Percentiles rank a stretch among this genome's conserved stretches.
Conservation (phyloP, 345 rosid genomes). For the Rhodomyrtus tomentosa region DNA sequence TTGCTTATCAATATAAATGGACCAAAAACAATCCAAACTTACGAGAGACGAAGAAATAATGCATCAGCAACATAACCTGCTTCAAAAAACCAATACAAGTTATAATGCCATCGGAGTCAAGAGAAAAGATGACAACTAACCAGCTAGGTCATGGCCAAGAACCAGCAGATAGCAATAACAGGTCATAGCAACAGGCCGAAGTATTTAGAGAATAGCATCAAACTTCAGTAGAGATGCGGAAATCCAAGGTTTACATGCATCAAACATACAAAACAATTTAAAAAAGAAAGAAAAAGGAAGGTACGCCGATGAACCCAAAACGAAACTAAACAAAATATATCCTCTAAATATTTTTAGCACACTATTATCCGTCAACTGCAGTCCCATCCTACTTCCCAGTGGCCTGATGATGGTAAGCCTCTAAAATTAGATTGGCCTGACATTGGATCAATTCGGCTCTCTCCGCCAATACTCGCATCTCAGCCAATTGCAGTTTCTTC, state of each 20-base stretch:
- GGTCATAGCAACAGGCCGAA: background rate
- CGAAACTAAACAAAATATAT: background rate
- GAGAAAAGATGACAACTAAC: background rate
- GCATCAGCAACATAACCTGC: background rate
- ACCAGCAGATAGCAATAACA: background rate
- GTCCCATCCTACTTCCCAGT: background rate
- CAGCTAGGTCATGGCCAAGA: background rate
- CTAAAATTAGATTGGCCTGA: background rate
- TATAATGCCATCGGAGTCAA: background rate
- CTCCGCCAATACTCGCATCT: constrained; percentile 1
- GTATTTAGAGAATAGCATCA: background rate
- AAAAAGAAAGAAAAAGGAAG: background rate
- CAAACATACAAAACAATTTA: background rate
- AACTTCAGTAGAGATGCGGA: background rate
- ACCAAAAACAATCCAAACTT: background rate
- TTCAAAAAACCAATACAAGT: background rate
- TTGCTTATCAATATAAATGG: background rate
- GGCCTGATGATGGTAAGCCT: background rate
- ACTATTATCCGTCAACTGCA: background rate
- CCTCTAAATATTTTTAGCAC: background rate
- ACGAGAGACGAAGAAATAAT: background rate
- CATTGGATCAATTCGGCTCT: background rate
- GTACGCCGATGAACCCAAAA: background rate
- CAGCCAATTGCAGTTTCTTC: background rate
- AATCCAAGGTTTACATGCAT: background rate